Conservation (phyloP, 164 flowering plant genomes). For the Amborella trichopoda region DNA sequence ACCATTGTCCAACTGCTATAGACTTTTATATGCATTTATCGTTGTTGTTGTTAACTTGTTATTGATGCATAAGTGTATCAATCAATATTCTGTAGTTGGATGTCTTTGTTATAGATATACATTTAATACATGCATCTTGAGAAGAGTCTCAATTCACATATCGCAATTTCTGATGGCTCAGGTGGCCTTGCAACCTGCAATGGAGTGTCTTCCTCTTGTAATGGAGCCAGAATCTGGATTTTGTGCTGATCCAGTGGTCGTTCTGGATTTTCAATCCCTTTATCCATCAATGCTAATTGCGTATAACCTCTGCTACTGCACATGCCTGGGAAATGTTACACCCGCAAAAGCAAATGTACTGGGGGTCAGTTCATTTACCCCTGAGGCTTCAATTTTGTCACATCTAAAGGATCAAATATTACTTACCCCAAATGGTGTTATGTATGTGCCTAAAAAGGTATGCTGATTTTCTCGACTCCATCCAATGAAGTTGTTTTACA, state of each 20-base stretch:
- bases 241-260: constrained; percentile 91
- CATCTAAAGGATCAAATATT: constrained; percentile 41
- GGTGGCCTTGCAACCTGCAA: constrained; percentile 99
- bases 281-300: constrained; percentile 99
- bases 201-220: constrained; percentile 97
- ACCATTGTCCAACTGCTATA: too few species aligned
- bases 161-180: too few species aligned
- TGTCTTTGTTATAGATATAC: too few species aligned
- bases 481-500: too few species aligned
- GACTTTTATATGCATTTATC: too few species aligned
- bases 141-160: too few species aligned
- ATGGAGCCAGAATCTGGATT: constrained; percentile 99
- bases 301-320: constrained; percentile 89
- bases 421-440: constrained; percentile 86
- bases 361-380: constrained; percentile 72
- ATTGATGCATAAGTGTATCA: too few species aligned
- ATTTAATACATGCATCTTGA: too few species aligned
- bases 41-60: too few species aligned
- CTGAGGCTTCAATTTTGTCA: constrained; percentile 32
- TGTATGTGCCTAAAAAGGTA: constrained; percentile 79
- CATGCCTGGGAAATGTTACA: constrained; percentile 79
- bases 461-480: too few species aligned
- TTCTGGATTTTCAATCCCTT: constrained; percentile 94
- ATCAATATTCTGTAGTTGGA: too few species aligned
- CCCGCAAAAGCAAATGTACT: constrained; percentile 54